A percentile compares a stretch with the other conserved stretches of the same genome.
Conservation (phyloP, 1,284 basidiomycete species). For the Melampsora americana region DNA sequence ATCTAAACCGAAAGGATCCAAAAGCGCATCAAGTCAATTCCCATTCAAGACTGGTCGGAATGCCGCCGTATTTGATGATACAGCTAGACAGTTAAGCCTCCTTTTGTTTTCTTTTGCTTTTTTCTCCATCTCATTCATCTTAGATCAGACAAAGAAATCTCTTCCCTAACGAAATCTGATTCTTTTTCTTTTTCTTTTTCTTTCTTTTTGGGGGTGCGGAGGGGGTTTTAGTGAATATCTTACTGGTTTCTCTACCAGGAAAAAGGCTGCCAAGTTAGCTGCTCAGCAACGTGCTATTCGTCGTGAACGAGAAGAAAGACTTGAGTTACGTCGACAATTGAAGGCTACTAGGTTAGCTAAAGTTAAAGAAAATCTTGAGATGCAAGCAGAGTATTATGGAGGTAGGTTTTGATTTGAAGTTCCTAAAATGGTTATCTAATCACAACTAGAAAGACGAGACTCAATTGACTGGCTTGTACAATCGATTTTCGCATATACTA, state of each 20-base stretch:
- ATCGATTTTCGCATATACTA: background rate
- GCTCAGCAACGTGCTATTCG: conserved; percentile 15
- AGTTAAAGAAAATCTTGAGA: conserved; percentile 24
- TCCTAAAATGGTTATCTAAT: background rate
- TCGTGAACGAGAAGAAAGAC: conserved; percentile 22
- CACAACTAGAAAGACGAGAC: background rate
- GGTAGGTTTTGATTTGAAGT: conserved; percentile 12
- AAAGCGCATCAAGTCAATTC: too few relatives aligned
- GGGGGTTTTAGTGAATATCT: conserved; percentile 35
- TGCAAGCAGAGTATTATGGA: conserved; percentile 41
- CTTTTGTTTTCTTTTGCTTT: too few relatives aligned
- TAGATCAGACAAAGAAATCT: too few relatives aligned
- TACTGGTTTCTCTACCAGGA: conserved; percentile 33
- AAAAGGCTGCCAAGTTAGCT: conserved; percentile 27
- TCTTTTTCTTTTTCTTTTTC: too few relatives aligned
- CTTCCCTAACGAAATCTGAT: too few relatives aligned
- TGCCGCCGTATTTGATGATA: too few relatives aligned
- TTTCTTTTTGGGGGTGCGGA: too few relatives aligned
- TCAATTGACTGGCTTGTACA: too few relatives aligned
- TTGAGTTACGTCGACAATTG: conserved; percentile 31
- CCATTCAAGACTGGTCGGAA: too few relatives aligned
- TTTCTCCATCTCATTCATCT: too few relatives aligned
- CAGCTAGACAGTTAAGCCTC: too few relatives aligned
- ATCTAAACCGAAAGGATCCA: too few relatives aligned
- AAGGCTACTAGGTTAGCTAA: conserved; percentile 21